Percentiles rank a stretch among this genome's conserved stretches.
Evolutionary conservation across 768 basidiomycete genomes (phyloP).

Genomic region (Termitomyces eurrhizus): DNA sequence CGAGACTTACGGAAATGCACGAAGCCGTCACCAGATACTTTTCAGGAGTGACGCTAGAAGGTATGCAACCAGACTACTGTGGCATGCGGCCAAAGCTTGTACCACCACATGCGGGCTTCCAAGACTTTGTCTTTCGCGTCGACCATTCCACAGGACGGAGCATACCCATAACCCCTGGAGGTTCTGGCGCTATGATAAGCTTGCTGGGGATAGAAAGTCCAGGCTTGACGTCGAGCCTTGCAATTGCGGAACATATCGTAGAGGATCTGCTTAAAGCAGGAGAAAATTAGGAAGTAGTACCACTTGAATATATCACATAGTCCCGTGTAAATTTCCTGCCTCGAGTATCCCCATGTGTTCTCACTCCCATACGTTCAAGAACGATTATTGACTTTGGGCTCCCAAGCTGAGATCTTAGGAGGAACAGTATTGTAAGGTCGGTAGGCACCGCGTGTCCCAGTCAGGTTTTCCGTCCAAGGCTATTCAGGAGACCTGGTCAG

Average conservation of each 20-base stretch:
- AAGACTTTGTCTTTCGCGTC: slow-evolving; percentile 75
- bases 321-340: background rate
- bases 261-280: slow-evolving; percentile 45
- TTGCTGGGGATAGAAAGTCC: slow-evolving; percentile 91
- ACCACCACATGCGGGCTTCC: slow-evolving; percentile 68
- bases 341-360: slow-evolving; percentile 6
- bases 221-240: slow-evolving; percentile 83
- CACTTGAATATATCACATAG: slow-evolving; percentile 8
- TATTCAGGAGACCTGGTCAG: slow-evolving; percentile 22
- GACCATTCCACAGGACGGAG: slow-evolving; percentile 47
- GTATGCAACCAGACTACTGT: slow-evolving; percentile 77
- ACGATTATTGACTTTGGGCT: slow-evolving; percentile 63
- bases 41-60: slow-evolving; percentile 53
- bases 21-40: slow-evolving; percentile 71
- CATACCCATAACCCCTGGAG: slow-evolving; percentile 16
- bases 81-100: slow-evolving; percentile 89
- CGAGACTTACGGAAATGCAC: slow-evolving; percentile 61
- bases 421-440: slow-evolving; percentile 82
- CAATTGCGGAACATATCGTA: slow-evolving; percentile 81
- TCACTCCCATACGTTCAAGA: slow-evolving; percentile 15
- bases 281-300: slow-evolving; percentile 8
- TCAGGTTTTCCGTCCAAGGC: slow-evolving; percentile 87
- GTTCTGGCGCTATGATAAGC: slow-evolving; percentile 62
- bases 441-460: slow-evolving; percentile 90
- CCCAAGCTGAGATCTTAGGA: slow-evolving; percentile 83